A percentile compares a stretch with the other conserved stretches of the same genome.
Evolutionary conservation across 1,284 basidiomycete species (phyloP).

Genomic region (Cystobasidiaceae sp.): DNA sequence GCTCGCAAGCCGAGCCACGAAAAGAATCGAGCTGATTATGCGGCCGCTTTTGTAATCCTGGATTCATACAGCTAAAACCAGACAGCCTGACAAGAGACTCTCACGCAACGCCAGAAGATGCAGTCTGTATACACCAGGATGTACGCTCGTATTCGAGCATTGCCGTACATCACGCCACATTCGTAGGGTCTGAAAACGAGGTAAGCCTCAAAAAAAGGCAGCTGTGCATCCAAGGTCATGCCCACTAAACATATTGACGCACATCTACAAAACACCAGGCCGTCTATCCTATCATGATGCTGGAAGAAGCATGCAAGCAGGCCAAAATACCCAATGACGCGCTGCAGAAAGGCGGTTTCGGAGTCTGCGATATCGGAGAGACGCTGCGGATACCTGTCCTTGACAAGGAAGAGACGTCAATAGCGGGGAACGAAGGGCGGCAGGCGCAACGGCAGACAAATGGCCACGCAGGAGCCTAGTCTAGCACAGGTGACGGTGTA

Average conservation of each 20-base stretch:
- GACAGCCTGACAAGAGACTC: slow-evolving; percentile 36
- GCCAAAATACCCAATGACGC: neutral
- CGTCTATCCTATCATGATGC: neutral
- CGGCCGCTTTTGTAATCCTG: too few species aligned
- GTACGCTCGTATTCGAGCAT: slow-evolving; percentile 20
- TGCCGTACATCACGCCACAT: slow-evolving; percentile 40
- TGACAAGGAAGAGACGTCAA: too few species aligned
- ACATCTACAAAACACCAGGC: neutral
- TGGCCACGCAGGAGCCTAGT: too few species aligned
- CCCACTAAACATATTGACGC: neutral
- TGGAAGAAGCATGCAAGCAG: neutral
- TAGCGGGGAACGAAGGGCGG: too few species aligned
- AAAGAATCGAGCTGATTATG: neutral
- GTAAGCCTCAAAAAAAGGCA: too few species aligned
- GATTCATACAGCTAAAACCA: neutral
- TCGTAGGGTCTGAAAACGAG: slow-evolving; percentile 38
- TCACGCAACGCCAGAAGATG: slow-evolving; percentile 41
- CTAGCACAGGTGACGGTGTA: too few species aligned
- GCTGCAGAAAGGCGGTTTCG: neutral
- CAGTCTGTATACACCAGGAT: slow-evolving; percentile 40
- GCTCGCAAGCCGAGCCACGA: too few species aligned
- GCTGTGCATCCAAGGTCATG: neutral
- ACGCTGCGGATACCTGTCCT: neutral
- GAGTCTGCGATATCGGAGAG: slow-evolving; percentile 3
- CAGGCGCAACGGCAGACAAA: too few species aligned